These are phyloP conservation scores for Phoma sp. DNA, from an alignment of 2,329 filamentous ascomycete genomes.

Conservation along the genomic window DNA sequence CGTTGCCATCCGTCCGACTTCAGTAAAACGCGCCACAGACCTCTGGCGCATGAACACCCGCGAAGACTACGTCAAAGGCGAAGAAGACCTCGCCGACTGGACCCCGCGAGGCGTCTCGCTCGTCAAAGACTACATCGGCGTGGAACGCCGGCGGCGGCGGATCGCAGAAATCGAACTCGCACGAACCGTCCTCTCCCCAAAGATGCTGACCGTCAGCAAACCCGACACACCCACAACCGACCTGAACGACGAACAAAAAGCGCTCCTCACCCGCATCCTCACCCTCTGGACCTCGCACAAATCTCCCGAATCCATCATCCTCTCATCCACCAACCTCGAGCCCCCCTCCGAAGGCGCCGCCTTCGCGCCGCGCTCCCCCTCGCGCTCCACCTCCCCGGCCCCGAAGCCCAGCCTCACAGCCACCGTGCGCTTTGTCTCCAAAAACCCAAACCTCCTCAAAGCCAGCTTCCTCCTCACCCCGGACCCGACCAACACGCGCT, in stretches of 20 bases:
- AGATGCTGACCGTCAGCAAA: conserved; percentile 39
- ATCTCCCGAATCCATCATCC: conserved; percentile 53
- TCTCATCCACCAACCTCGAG: conserved; percentile 62
- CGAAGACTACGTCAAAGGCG: conserved; percentile 94
- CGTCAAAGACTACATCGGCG: conserved; percentile 82
- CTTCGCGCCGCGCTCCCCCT: conserved; percentile 48
- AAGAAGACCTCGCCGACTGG: conserved; percentile 86
- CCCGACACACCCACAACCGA: conserved; percentile 19
- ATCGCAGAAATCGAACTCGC: conserved; percentile 81
- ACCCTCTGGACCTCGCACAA: conserved; percentile 65
- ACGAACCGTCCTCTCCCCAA: conserved; percentile 68
- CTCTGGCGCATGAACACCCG: conserved; percentile 96
- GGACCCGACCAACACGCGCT: conserved; percentile 79
- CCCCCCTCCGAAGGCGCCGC: conserved; percentile 69
- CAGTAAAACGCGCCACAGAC: conserved; percentile 89
- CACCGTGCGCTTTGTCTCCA: conserved; percentile 76
- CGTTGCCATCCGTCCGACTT: conserved; percentile 81
- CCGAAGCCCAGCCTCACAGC: conserved; percentile 71
- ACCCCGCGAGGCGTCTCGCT: conserved; percentile 87
- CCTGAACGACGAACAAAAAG: conserved; percentile 45
- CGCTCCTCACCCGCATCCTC: conserved; percentile 61
- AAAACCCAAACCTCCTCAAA: conserved; percentile 76
- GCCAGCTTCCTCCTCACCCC: conserved; percentile 87
- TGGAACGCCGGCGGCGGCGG: conserved; percentile 74
- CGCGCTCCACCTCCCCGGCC: conserved; percentile 38